Percentiles rank a stretch among this genome's conserved stretches.
Evolutionary conservation across 495 filamentous ascomycete genomes (phyloP).

Genomic region (Trichodelitschia bisporula): DNA sequence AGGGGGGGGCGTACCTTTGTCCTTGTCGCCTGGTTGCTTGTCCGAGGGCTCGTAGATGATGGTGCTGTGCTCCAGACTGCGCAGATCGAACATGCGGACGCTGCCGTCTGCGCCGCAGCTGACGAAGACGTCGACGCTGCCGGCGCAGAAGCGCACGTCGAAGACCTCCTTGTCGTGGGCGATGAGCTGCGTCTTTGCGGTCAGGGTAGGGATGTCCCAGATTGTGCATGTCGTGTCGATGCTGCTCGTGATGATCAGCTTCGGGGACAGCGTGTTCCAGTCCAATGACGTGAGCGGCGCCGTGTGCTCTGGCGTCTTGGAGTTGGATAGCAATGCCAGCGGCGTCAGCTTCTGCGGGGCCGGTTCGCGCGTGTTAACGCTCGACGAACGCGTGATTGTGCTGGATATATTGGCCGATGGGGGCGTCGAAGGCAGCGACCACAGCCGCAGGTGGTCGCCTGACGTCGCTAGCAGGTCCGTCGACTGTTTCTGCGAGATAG

Average conservation of each 20-base stretch:
- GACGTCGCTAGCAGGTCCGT: conserved; percentile 93
- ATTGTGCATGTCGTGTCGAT: conserved; percentile 99
- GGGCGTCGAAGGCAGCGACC: conserved; percentile 51
- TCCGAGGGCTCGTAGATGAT: conserved; percentile 96
- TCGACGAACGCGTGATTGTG: conserved; percentile 46
- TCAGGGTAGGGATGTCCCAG: conserved; percentile 96
- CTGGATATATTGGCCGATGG: conserved; percentile 32
- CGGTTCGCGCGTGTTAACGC: conserved; percentile 27
- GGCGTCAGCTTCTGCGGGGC: conserved; percentile 64
- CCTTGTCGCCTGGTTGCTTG: conserved; percentile 31
- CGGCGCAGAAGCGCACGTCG: conserved; percentile 91
- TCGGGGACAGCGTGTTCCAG: conserved; percentile 92
- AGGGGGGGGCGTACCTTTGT: too few species aligned
- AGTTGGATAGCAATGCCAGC: conserved; percentile 81
- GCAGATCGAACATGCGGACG: conserved; percentile 95
- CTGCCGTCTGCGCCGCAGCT: conserved; percentile 95
- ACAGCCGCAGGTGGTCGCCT: conserved; percentile 84
- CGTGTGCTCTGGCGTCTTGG: conserved; percentile 93
- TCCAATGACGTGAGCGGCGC: conserved; percentile 89
- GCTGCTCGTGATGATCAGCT: conserved; percentile 91
- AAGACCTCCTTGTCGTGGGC: conserved; percentile 98
- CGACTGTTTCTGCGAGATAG: conserved; percentile 85
- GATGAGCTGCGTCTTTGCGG: conserved; percentile 94
- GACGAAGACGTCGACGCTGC: conserved; percentile 90
- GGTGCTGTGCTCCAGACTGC: conserved; percentile 90